Evolutionary conservation across 441 rosid species (phyloP).

Genomic region (Croton setiger): DNA sequence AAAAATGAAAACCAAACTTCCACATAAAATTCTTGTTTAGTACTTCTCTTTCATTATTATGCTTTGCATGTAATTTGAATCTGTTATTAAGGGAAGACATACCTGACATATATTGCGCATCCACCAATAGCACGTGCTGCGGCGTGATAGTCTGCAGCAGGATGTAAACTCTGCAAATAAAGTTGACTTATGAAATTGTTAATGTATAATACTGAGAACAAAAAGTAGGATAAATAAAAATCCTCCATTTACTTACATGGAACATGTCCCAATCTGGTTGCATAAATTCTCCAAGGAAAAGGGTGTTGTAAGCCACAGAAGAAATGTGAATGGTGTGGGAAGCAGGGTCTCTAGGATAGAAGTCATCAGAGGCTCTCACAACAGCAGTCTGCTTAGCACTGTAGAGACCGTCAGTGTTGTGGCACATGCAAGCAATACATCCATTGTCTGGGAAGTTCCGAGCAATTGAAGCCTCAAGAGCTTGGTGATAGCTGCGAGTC

Average conservation of each 20-base stretch:
- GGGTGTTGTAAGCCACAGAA: slow-evolving; percentile 77
- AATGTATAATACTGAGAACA: not conserved
- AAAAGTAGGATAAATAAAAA: not conserved
- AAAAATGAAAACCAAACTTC: not conserved
- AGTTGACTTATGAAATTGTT: slow-evolving; percentile 6
- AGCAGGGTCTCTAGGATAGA: slow-evolving; percentile 81
- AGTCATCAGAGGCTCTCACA: slow-evolving; percentile 91
- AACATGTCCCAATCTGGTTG: slow-evolving; percentile 99
- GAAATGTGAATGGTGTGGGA: slow-evolving; percentile 95
- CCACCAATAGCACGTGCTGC: slow-evolving; percentile 96
- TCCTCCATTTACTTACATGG: slow-evolving; percentile 59
- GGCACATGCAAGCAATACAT: slow-evolving; percentile 94
- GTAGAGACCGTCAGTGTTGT: slow-evolving; percentile 82
- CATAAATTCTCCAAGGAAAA: slow-evolving; percentile 94
- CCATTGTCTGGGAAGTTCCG: slow-evolving; percentile 77
- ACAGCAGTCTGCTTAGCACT: slow-evolving; percentile 80
- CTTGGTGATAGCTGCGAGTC: slow-evolving; percentile 74
- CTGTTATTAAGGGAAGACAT: not conserved
- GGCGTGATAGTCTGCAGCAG: slow-evolving; percentile 87
- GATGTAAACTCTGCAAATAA: slow-evolving; percentile 70
- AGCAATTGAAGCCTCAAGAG: slow-evolving; percentile 81
- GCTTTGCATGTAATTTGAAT: not conserved
- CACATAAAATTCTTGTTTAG: slow-evolving; percentile 13
- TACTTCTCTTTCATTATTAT: not conserved
- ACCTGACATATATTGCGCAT: slow-evolving; percentile 96